Evolutionary conservation across 306 rosid genomes (phyloP), one percentile per base, ranked within the genome.

Genomic region (Arachis stenosperma): DNA sequence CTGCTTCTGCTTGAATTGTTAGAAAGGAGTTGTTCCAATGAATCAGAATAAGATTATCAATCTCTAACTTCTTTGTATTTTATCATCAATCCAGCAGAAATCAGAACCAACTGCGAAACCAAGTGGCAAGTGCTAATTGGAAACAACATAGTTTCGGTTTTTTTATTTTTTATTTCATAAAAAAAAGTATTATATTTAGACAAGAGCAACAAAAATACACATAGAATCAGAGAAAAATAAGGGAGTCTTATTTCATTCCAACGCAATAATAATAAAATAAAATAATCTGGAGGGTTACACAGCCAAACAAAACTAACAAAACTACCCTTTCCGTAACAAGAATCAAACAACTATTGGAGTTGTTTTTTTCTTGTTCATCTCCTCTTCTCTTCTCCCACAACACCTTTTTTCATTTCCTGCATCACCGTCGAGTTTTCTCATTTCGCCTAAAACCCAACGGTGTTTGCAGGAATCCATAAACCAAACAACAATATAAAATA

Each of bases 391-490:
- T 15, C 17, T 37, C 59, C 44, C 44, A 41, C 52, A 13, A 33
- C 4, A 9, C 13, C 51, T 11, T 9, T 46, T 46, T 79, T 61
- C 17, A 6, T 2, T 42, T 8, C 66, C 60, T 71, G 69, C 61
- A 30, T 67, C 84, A 74, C 80, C 83, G 69, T 74, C 63, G 48
- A 56, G 37, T 67, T 5, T 42, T 10, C 13, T 48, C 53, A 52
- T 33, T 46, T 12, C 41, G 22, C 42, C 37, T 33, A 14, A 30
- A 40, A 53, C 48, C 33, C 46, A 52, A 69, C 78, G 78, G 78
- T 74, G 78, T 8, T 64, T 64, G 71, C 78, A 61, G 17, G 58
- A 30, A 58, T 17, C 41, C 36, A 13, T 0, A 6, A 5, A 40
- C 57, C 12, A 0, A 33, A n/a, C 27, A 67, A 67, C 29, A 30